Conservation (phyloP, 768 basidiomycete genomes). For the Dacryopinax primogenitus region DNA sequence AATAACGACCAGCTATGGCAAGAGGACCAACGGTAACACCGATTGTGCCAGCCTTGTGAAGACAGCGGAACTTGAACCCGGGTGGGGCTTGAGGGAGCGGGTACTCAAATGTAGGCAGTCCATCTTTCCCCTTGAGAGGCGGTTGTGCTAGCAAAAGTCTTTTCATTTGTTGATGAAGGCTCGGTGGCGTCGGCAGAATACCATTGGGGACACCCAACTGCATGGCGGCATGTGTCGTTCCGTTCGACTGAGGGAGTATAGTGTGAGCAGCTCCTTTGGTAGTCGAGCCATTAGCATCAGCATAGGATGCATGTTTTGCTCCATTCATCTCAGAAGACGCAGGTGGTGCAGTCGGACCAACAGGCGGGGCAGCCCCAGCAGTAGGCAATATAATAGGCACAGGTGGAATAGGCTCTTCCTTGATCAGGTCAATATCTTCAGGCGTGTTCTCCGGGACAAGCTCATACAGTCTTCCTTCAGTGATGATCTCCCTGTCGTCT, state of each 20-base stretch:
- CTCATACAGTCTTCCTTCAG: neutral
- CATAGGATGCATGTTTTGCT: neutral
- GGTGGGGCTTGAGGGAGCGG: neutral
- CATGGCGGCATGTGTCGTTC: too few relatives aligned
- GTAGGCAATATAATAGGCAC: neutral
- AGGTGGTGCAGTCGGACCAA: neutral
- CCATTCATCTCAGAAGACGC: neutral
- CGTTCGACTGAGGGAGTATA: too few relatives aligned
- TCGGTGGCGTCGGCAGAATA: too few relatives aligned
- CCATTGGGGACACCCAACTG: too few relatives aligned
- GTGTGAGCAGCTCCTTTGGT: neutral
- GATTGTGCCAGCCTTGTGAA: neutral
- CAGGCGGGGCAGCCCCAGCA: neutral
- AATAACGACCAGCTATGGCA: neutral
- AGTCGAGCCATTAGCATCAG: neutral
- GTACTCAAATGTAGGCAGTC: neutral
- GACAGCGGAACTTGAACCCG: conserved; percentile 2
- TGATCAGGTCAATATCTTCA: neutral
- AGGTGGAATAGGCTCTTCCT: neutral
- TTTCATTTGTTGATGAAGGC: neutral
- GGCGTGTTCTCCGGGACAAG: conserved; percentile 2
- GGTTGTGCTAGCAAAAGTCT: neutral
- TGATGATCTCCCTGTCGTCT: neutral
- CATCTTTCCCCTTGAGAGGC: neutral
- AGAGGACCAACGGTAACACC: neutral